Conservation (phyloP, 2,329 filamentous ascomycete genomes). For the Chaetoscypha palmicola region DNA sequence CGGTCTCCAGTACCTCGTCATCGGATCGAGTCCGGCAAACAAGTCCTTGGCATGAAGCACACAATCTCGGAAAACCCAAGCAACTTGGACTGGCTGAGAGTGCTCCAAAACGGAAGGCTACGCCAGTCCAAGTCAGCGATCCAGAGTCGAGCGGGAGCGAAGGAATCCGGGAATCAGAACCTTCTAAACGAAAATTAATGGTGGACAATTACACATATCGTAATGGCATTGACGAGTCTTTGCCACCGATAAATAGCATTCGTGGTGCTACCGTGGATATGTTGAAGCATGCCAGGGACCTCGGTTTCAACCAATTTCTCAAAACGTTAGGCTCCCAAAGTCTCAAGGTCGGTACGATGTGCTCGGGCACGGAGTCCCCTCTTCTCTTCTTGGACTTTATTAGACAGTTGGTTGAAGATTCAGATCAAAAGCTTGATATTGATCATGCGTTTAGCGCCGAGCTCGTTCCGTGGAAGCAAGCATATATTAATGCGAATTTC, state of each 20-base stretch:
- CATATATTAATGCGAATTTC: slow-evolving; percentile 56
- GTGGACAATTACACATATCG: slow-evolving; percentile 1
- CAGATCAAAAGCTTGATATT: slow-evolving; percentile 23
- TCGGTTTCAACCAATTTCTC: slow-evolving; percentile 13
- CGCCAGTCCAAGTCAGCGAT: no score
- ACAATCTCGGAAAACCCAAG: no score
- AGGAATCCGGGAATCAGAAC: no score
- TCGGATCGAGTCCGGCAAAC: no score
- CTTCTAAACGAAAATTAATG: no score
- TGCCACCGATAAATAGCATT: neutral
- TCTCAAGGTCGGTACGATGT: slow-evolving; percentile 61
- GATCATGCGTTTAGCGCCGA: slow-evolving; percentile 56
- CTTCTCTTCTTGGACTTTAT: slow-evolving; percentile 58
- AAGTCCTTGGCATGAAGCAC: no score
- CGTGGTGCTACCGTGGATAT: neutral
- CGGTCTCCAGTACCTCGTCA: no score
- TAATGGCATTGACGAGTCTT: slow-evolving; percentile 8
- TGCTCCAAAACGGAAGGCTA: no score
- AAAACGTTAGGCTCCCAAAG: slow-evolving; percentile 31
- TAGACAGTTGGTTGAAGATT: neutral
- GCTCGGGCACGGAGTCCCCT: slow-evolving; percentile 71
- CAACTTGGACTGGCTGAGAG: no score
- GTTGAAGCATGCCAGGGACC: neutral
- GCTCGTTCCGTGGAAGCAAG: slow-evolving; percentile 57
- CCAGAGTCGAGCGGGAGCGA: no score